Evolutionary conservation across 2,329 filamentous ascomycete species (phyloP).

Genomic region (Fusarium humuli): DNA sequence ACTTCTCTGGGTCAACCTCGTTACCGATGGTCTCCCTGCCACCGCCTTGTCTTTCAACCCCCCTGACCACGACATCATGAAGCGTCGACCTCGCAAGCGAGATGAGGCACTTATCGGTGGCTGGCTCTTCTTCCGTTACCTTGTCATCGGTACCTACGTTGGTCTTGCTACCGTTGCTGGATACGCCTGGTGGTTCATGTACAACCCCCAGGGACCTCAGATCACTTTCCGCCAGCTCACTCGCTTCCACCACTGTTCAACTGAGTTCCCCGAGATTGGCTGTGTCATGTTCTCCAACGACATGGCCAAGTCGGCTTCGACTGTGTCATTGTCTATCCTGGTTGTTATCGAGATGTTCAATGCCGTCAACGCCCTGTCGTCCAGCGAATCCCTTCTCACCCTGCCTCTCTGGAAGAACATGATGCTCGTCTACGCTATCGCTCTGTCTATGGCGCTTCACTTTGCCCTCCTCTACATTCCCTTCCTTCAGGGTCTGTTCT

Average conservation of each 20-base stretch:
- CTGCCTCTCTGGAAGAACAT: constrained; percentile 98
- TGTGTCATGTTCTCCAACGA: constrained; percentile 92
- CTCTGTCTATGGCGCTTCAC: constrained; percentile 92
- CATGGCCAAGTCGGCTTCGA: constrained; percentile 89
- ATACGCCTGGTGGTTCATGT: constrained; percentile 99
- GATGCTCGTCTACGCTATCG: constrained; percentile 96
- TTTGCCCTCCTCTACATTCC: constrained; percentile 94
- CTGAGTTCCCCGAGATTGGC: constrained; percentile 87
- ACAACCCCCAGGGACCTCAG: constrained; percentile 87
- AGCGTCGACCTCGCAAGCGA: constrained; percentile 86
- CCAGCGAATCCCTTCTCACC: constrained; percentile 91
- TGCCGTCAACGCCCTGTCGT: constrained; percentile 97
- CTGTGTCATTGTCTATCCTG: constrained; percentile 88
- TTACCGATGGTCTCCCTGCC: constrained; percentile 95
- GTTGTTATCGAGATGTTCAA: constrained; percentile 99
- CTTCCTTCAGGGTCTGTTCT: constrained; percentile 88
- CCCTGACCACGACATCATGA: constrained; percentile 98
- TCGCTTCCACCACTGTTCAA: constrained; percentile 92
- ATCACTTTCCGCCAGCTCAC: constrained; percentile 90
- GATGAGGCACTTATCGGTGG: constrained; percentile 93
- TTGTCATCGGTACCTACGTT: constrained; percentile 95
- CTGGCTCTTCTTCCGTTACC: constrained; percentile 97
- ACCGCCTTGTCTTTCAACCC: constrained; percentile 98
- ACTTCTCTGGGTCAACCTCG: constrained; percentile 97
- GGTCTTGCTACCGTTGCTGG: constrained; percentile 94